A percentile compares a stretch with the other conserved stretches of the same genome.
Evolutionary conservation across 306 rosid species (phyloP).

Genomic region (Astragalus membranaceus): DNA sequence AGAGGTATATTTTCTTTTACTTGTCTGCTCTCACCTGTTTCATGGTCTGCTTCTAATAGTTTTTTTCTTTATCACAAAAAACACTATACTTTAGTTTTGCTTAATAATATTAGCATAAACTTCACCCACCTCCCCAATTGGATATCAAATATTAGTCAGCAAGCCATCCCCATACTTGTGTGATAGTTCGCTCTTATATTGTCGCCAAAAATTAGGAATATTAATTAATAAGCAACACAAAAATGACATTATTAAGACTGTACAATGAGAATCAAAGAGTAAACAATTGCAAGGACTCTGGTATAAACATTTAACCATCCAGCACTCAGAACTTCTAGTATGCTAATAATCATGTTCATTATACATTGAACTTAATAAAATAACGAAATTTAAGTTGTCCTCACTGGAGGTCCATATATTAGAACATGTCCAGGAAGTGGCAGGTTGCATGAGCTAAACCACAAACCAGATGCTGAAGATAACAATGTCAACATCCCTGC

Average conservation of each 20-base stretch:
- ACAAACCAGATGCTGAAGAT: slow-evolving; percentile 62
- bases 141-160: neutral
- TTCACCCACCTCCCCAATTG: no score
- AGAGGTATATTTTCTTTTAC: neutral
- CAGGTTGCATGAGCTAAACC: slow-evolving; percentile 65
- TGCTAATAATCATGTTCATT: slow-evolving; percentile 1
- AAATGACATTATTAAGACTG: neutral
- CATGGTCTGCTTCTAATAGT: neutral
- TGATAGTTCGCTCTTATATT: neutral
- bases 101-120: no score
- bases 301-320: neutral
- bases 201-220: neutral
- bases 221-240: neutral
- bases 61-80: neutral
- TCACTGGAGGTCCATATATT: slow-evolving; percentile 86
- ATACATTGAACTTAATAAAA: neutral
- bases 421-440: slow-evolving; percentile 90
- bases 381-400: slow-evolving; percentile 26
- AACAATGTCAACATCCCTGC: slow-evolving; percentile 71
- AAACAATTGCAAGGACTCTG: neutral
- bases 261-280: neutral
- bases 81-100: neutral
- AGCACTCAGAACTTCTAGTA: neutral
- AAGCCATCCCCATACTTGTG: slow-evolving; percentile 1
- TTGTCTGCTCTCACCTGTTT: neutral